A percentile compares a stretch with the other conserved stretches of the same genome.
These are phyloP conservation scores for Cyclotella kingstonii DNA, from an alignment of 108 stramenopile genomes.

Conservation along the genomic window DNA sequence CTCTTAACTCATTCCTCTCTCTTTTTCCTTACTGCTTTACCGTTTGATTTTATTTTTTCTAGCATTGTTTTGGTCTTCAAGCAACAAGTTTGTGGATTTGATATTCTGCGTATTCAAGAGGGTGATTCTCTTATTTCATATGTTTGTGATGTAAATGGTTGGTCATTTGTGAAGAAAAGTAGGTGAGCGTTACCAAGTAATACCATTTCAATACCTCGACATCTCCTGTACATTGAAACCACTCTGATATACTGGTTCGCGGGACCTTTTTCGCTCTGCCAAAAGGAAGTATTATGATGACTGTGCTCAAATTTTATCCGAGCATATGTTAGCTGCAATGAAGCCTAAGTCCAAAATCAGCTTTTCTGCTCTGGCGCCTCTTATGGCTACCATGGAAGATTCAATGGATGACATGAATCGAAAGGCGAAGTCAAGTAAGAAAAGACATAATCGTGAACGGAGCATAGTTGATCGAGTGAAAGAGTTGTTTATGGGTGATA, in stretches of 20 bases:
- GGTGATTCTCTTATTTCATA: constrained; percentile 82
- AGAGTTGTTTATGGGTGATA: constrained; percentile 34
- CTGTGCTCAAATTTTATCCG: constrained; percentile 88
- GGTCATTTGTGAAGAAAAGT: constrained; percentile 95
- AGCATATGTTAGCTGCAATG: constrained; percentile 84
- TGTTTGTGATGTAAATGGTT: constrained; percentile 99
- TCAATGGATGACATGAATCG: constrained; percentile 12
- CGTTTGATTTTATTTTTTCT: neutral
- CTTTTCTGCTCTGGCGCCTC: constrained; percentile 81
- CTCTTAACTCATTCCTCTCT: neutral
- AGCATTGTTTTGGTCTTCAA: constrained; percentile 89
- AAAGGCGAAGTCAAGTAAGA: constrained; percentile 17
- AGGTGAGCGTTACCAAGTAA: too few relatives aligned
- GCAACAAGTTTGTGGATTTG: constrained; percentile 98
- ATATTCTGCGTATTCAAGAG: constrained; percentile 75
- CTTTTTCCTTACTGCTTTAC: neutral
- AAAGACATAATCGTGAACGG: constrained; percentile 17
- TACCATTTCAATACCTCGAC: too few relatives aligned
- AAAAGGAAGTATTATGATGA: constrained; percentile 95
- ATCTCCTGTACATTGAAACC: too few relatives aligned
- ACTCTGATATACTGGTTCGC: neutral
- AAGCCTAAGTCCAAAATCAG: constrained; percentile 63
- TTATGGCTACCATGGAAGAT: constrained; percentile 56
- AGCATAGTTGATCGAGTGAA: constrained; percentile 47
- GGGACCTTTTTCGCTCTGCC: neutral